Percentiles rank a stretch among this genome's conserved stretches.
These are phyloP conservation scores for Auriculariales sp. DNA, from an alignment of 768 basidiomycete species.

Conservation along the genomic window DNA sequence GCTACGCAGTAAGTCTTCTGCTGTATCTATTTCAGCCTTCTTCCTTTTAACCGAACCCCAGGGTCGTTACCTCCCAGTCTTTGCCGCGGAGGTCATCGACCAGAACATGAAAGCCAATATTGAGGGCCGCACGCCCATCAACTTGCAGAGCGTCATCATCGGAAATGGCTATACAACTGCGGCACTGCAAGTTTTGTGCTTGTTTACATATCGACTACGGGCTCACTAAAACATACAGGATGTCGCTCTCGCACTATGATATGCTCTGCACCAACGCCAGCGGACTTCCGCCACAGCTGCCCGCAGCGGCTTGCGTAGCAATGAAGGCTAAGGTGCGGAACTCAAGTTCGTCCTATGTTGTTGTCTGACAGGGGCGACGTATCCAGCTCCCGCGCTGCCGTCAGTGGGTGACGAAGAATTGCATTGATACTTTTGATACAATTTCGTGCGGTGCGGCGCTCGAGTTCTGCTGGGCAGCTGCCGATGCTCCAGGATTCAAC, in stretches of 20 bases:
- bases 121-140: conserved; percentile 35
- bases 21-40: no score
- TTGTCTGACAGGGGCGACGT: background rate
- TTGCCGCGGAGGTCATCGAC: conserved; percentile 33
- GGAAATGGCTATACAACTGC: conserved; percentile 12
- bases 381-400: conserved; percentile 30
- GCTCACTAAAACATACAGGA: conserved; percentile 8
- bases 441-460: conserved; percentile 28
- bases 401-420: conserved; percentile 22
- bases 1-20: conserved; percentile 29
- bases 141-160: conserved; percentile 34
- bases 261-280: conserved; percentile 42
- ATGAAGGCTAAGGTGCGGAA: conserved; percentile 1
- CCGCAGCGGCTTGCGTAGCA: conserved; percentile 4
- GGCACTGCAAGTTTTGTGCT: background rate
- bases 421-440: conserved; percentile 27
- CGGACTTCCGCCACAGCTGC: conserved; percentile 24
- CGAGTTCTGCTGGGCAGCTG: conserved; percentile 28
- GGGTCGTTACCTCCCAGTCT: conserved; percentile 40
- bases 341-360: conserved; percentile 8
- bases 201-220: conserved; percentile 4
- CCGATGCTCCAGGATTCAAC: conserved; percentile 25
- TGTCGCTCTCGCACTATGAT: conserved; percentile 31
- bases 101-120: conserved; percentile 25
- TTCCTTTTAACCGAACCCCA: conserved; percentile 9